phyloP scores from a whole-genome alignment of 768 basidiomycete genomes.

The Podaxis rugospora region DNA sequence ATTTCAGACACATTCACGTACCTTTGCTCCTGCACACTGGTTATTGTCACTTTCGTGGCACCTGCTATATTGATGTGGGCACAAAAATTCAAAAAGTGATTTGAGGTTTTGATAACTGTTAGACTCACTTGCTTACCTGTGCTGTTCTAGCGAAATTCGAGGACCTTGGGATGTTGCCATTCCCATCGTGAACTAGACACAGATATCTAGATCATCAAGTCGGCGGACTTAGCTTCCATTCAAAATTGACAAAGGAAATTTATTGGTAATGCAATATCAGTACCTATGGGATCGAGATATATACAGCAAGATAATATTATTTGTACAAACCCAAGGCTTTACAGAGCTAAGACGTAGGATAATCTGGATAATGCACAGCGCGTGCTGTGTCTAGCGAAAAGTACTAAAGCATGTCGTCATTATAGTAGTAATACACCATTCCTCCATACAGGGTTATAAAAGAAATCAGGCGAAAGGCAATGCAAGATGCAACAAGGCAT shows the following conservation, averaged over 20 bases:
- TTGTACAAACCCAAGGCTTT: constrained; percentile 2
- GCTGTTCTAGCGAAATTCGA: constrained; percentile 66
- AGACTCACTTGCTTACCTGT: constrained; percentile 11
- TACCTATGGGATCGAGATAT: constrained; percentile 3
- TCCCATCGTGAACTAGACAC: constrained; percentile 6
- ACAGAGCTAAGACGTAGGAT: not conserved
- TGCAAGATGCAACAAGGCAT: not conserved
- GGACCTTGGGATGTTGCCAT: constrained; percentile 79
- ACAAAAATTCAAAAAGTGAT: constrained; percentile 83
- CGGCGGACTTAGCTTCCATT: not conserved
- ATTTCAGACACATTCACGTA: constrained; percentile 53
- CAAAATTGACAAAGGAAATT: not conserved
- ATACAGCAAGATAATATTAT: constrained; percentile 10
- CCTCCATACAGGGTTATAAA: constrained; percentile 7
- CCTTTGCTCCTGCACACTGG: constrained; percentile 45
- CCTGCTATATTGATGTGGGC: constrained; percentile 80
- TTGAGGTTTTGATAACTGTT: constrained; percentile 17
- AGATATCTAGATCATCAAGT: not conserved
- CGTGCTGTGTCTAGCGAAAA: not conserved
- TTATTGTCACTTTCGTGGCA: constrained; percentile 64
- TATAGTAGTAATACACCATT: constrained; percentile 7
- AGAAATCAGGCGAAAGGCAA: not conserved
- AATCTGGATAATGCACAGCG: constrained; percentile 7
- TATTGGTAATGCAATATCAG: not conserved
- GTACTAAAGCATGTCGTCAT: not conserved